phyloP scores from a whole-genome alignment of 768 basidiomycete genomes.

The Kwoniella shandongensis region DNA sequence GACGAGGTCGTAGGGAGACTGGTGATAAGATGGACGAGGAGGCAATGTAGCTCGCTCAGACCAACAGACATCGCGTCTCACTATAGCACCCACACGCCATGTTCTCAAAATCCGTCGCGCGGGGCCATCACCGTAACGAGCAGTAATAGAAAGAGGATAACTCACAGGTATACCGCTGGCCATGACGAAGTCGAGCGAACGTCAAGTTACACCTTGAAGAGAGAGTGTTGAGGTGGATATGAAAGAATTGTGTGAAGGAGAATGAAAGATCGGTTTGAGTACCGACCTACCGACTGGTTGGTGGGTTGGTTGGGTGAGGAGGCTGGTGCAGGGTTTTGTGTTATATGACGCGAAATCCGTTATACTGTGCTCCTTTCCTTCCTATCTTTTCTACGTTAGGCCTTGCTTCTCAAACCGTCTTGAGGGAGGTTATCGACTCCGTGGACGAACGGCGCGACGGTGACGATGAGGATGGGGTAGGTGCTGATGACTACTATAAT shows the following conservation, averaged over 20 bases:
- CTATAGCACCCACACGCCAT: constrained; percentile 8
- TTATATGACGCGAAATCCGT: constrained; percentile 21
- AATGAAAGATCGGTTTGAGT: background rate
- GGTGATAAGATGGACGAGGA: too few species aligned
- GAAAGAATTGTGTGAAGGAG: background rate
- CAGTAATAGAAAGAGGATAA: too few species aligned
- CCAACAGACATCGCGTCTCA: constrained; percentile 21
- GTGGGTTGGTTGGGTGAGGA: constrained; percentile 1
- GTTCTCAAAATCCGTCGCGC: constrained; percentile 18
- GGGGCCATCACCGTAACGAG: too few species aligned
- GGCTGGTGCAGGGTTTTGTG: constrained; percentile 15
- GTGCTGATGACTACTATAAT: background rate
- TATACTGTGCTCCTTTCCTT: background rate
- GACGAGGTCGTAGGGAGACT: too few species aligned
- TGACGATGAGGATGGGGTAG: background rate
- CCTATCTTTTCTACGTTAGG: background rate
- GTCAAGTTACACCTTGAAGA: background rate
- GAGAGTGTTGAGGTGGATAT: background rate
- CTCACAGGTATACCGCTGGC: constrained; percentile 42
- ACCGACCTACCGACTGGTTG: too few species aligned
- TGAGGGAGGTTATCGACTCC: too few species aligned
- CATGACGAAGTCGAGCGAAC: too few species aligned
- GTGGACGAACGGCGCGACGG: too few species aligned
- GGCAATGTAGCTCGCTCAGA: too few species aligned
- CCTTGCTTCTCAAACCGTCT: too few species aligned